These are phyloP conservation scores for Clavispora carvajalis DNA, from an alignment of 805 yeast species.

Conservation along the genomic window DNA sequence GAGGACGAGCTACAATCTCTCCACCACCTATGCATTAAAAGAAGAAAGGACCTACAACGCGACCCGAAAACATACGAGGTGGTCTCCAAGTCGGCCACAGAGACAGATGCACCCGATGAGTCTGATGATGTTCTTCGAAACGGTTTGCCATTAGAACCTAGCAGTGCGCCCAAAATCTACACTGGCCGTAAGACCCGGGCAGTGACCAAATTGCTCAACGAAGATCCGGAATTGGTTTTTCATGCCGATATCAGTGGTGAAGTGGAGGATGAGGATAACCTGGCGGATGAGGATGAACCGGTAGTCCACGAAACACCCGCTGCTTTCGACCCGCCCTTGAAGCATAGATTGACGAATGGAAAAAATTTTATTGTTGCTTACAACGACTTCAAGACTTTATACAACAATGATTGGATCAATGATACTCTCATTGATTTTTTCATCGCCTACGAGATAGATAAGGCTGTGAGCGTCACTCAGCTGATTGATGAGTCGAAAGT, in stretches of 20 bases:
- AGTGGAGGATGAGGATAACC: constrained; percentile 2
- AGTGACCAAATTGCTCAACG: constrained; percentile 1
- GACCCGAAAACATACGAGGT: constrained; percentile 5
- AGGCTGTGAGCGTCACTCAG: constrained; percentile 19
- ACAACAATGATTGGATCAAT: constrained; percentile 82
- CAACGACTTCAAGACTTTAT: constrained; percentile 73
- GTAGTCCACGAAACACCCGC: constrained; percentile 24
- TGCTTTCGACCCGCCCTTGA: constrained; percentile 42
- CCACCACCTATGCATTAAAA: not conserved
- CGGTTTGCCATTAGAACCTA: constrained; percentile 8
- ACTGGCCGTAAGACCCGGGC: constrained; percentile 6
- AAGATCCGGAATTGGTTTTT: constrained; percentile 3
- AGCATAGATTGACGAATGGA: constrained; percentile 49
- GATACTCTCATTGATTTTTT: constrained; percentile 86
- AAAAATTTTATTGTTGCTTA: constrained; percentile 53
- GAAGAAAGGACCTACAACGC: constrained; percentile 5
- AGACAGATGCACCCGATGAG: not conserved
- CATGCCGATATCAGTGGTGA: constrained; percentile 1
- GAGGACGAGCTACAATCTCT: constrained; percentile 5
- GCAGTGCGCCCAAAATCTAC: not conserved
- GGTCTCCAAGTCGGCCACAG: not conserved
- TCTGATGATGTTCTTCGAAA: constrained; percentile 10
- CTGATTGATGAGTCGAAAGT: constrained; percentile 34
- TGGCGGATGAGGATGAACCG: constrained; percentile 1
- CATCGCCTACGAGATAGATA: constrained; percentile 51